Evolutionary conservation across 257 asterid species (phyloP).

Genomic region (Verbena officinalis): DNA sequence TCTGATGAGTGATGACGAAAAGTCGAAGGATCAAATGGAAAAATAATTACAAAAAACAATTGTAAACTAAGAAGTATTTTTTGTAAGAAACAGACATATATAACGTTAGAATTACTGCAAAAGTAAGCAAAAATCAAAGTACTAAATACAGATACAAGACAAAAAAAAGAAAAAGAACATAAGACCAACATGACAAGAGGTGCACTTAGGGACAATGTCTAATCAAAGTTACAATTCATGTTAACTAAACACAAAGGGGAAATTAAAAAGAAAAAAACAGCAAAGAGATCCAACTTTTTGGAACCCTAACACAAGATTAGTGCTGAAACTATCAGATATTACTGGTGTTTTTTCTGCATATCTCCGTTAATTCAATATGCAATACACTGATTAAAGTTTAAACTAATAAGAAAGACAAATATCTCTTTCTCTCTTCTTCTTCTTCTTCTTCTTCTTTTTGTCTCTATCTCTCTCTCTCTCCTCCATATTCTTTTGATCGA

Average conservation of each 20-base stretch:
- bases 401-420: background rate
- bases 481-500: no score
- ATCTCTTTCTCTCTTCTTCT: background rate
- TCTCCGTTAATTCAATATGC: background rate
- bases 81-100: no score
- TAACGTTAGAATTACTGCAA: background rate
- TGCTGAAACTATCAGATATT: slow-evolving; percentile 28
- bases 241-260: slow-evolving; percentile 1
- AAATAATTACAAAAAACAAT: background rate
- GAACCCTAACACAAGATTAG: slow-evolving; percentile 46
- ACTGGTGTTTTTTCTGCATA: slow-evolving; percentile 20
- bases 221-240: slow-evolving; percentile 35
- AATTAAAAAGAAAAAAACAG: background rate
- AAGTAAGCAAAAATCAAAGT: background rate
- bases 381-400: background rate
- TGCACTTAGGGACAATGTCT: slow-evolving; percentile 22
- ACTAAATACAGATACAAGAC: background rate
- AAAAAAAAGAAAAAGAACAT: background rate
- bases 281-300: slow-evolving; percentile 53
- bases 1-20: no score
- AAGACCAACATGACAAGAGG: slow-evolving; percentile 19
- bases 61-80: no score
- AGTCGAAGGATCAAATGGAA: no score
- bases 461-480: no score
- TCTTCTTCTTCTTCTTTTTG: background rate